These are phyloP conservation scores for Trichoderma sp. DNA, from an alignment of 2,329 filamentous ascomycete genomes.

Conservation along the genomic window DNA sequence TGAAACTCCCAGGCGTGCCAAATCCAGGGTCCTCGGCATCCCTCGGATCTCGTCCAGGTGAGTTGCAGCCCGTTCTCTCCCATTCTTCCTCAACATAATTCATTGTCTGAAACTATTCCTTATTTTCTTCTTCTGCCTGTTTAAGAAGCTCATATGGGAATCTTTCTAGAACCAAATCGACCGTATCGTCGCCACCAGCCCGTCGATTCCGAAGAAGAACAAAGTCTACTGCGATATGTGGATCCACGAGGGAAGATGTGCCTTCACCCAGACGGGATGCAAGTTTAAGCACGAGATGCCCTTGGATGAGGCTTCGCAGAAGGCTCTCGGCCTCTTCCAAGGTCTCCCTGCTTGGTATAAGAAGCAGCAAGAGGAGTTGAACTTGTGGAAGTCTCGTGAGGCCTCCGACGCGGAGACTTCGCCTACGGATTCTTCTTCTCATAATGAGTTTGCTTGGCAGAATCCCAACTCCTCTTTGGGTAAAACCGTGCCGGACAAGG, in stretches of 20 bases:
- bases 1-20: slow-evolving; percentile 33
- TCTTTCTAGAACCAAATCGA: slow-evolving; percentile 38
- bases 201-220: slow-evolving; percentile 43
- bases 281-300: slow-evolving; percentile 93
- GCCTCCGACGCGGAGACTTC: background rate
- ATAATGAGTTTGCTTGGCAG: background rate
- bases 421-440: background rate
- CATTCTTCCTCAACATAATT: slow-evolving; percentile 24
- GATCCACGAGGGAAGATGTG: slow-evolving; percentile 83
- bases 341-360: slow-evolving; percentile 64
- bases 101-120: background rate
- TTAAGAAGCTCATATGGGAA: background rate
- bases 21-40: slow-evolving; percentile 24
- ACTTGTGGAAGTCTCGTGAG: slow-evolving; percentile 20
- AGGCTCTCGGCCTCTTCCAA: slow-evolving; percentile 69
- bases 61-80: background rate
- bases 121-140: too few relatives aligned
- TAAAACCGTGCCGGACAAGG: background rate
- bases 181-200: slow-evolving; percentile 34
- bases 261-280: slow-evolving; percentile 83
- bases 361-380: slow-evolving; percentile 52
- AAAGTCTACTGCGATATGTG: slow-evolving; percentile 89
- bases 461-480: background rate
- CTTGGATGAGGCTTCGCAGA: slow-evolving; percentile 62
- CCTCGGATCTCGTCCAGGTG: slow-evolving; percentile 39